Evolutionary conservation across 371 early-diverging fungal genomes (phyloP), one percentile per base, ranked within the genome.

Genomic region (Phascolomyces articulosus): DNA sequence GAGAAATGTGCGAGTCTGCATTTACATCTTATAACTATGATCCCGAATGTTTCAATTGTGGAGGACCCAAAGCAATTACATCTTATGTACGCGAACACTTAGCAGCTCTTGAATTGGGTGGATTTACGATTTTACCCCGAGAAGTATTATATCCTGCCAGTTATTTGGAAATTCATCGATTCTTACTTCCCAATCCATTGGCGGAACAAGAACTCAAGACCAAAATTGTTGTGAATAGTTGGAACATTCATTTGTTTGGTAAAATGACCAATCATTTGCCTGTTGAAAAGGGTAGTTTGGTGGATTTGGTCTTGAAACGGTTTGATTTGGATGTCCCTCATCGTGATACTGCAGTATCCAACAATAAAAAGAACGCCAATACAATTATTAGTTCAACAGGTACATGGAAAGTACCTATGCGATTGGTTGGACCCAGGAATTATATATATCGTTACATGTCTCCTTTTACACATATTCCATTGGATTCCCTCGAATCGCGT

Each of bases 51-150:
- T 87, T 87, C 68, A 89, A 87, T 55, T 89, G 89, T 40, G 80
- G 83, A 20, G 89, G 89, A 4, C 87, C 87, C 24, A 83, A 82
- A 51, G 87, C 87, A 1, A 84, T 89, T 44, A 87, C 89, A 3
- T 72, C 75, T 0, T 89, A 89, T 63, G 87, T 87, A 4, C 81
- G 81, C 47, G 65, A 77, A 4, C 80, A 87, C 41, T 78, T 82
- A 15, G 64, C 60, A 4, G 67, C 77, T 2, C 62, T 87, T 20
- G 85, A 84, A 68, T 69, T 68, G 9, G 79, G 71, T 31, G 86
- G 86, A 0, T 67, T 87, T 6, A 72, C 72, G 0, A 85, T 87
- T 53, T 48, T 87, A 23, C 84, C 85, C 0, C 79, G 79, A 29
- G 68, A 79, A 40, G 81, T 79, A 0, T 69, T 87, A 3, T 87